Evolutionary conservation across 805 yeast genomes (phyloP), one percentile per base, ranked within the genome.

Genomic region (Wickerhamiella sergipiensis): DNA sequence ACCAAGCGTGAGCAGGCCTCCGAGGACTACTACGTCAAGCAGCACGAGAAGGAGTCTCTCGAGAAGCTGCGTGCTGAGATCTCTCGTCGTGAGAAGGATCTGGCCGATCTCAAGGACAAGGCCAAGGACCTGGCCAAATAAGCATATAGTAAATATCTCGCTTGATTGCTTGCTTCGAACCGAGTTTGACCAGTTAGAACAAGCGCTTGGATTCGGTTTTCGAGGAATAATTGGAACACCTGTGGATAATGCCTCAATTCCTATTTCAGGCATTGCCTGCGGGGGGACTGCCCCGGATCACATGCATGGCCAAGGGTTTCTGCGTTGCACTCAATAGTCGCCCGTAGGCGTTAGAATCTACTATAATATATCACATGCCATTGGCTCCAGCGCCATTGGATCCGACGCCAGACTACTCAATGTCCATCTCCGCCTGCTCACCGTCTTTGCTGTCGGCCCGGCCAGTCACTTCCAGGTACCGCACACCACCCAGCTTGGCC

Each of bases 1-100:
- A 72, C 77, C 76, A 86, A 88, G 67, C 88, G 95, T 68, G 98
- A 92, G 76, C 83, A 78, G 71, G 95, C 95, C 56, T 81, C 81
- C 65, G 98, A 90, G 74, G 87, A 83, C 62, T 89, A 80, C 73
- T 74, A 88, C 69, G 85, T 79, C 71, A 81, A 86, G 72, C 95
- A 84, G 66, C 95, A 90, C 74, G 83, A 82, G 66, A 83, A 74
- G 67, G 87, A 83, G 66, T 78, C 83, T 63, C 75, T 88, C 67
- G 78, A 81, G 68, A 74, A 83, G 71, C 92, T 59, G 49, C 60
- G 57, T 50, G 56, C 50, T 38, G 65, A 63, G 61, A 57, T 64
- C 48, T 53, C 52, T 40, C 45, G 53, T 49, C 62, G 63, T 51
- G 63, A 63, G 59, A 52, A 59, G 56, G 61, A 60, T 52, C 53